Conservation (phyloP, 2,329 filamentous ascomycete species). For the Colletotrichum abscissum region DNA sequence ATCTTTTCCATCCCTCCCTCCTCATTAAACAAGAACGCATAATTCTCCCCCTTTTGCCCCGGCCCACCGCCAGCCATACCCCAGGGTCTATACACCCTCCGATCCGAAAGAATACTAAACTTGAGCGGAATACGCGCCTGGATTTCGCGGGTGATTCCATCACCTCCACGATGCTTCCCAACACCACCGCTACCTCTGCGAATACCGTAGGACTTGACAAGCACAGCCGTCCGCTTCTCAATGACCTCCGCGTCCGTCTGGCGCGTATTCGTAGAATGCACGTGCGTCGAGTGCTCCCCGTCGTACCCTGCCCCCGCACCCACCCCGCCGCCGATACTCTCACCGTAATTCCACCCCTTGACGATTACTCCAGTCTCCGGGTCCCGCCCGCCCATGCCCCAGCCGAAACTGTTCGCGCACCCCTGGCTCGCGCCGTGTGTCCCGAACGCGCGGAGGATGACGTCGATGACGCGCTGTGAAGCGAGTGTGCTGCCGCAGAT, state of each 20-base stretch:
- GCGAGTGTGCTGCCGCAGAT: conserved; percentile 70
- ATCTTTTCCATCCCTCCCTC: conserved; percentile 42
- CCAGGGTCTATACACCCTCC: conserved; percentile 47
- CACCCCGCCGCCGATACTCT: conserved; percentile 47
- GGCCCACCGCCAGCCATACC: conserved; percentile 47
- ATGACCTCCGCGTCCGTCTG: conserved; percentile 48
- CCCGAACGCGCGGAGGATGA: conserved; percentile 46
- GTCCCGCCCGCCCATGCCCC: conserved; percentile 47
- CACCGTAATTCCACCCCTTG: conserved; percentile 44
- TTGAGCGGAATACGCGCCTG: conserved; percentile 46
- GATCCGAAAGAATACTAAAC: conserved; percentile 49
- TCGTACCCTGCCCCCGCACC: conserved; percentile 45
- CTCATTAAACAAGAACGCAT: conserved; percentile 42
- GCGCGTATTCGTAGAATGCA: conserved; percentile 47
- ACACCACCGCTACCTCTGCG: conserved; percentile 43
- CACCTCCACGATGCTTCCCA: conserved; percentile 45
- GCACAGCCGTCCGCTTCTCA: conserved; percentile 48
- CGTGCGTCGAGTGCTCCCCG: conserved; percentile 44
- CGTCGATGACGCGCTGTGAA: conserved; percentile 47
- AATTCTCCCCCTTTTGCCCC: conserved; percentile 42
- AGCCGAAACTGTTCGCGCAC: conserved; percentile 47
- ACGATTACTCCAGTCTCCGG: conserved; percentile 38
- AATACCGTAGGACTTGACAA: conserved; percentile 46
- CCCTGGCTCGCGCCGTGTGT: conserved; percentile 43
- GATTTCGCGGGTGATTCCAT: conserved; percentile 49